Percentiles rank a stretch among this genome's conserved stretches.
These are phyloP conservation scores for Phaeosphaeriaceae sp. DNA, from an alignment of 2,329 filamentous ascomycete species.

Conservation along the genomic window DNA sequence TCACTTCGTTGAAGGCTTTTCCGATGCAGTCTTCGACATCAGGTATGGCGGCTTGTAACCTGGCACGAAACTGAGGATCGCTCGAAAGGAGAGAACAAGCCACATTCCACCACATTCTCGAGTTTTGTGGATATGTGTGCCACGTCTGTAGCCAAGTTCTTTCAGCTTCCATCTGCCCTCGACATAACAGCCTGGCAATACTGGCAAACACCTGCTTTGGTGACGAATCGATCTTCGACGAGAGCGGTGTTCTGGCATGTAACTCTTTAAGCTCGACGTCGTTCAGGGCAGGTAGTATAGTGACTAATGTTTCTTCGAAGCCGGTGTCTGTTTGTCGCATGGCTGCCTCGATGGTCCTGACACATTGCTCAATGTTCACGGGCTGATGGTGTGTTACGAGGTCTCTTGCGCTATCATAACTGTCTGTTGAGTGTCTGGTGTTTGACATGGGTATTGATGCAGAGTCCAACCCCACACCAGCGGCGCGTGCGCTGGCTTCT, in stretches of 20 bases:
- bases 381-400: background rate
- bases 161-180: background rate
- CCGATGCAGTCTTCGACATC: background rate
- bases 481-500: slow-evolving; percentile 5
- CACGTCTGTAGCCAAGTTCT: background rate
- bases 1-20: background rate
- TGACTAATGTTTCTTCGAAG: background rate
- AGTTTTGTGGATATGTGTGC: background rate
- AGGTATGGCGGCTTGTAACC: background rate
- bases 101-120: background rate
- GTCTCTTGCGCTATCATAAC: background rate
- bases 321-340: background rate
- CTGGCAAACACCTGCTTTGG: background rate
- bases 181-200: background rate
- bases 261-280: background rate
- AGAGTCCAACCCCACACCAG: background rate
- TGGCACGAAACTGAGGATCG: background rate
- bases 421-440: background rate
- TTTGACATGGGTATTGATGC: background rate
- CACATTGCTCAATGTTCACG: background rate
- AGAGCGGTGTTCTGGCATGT: background rate
- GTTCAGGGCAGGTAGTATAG: background rate
- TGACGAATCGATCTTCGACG: background rate
- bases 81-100: background rate
- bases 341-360: background rate